A percentile compares a stretch with the other conserved stretches of the same genome.
phyloP scores from a whole-genome alignment of 2,329 filamentous ascomycete genomes.

The Westerdykella aurantiaca region DNA sequence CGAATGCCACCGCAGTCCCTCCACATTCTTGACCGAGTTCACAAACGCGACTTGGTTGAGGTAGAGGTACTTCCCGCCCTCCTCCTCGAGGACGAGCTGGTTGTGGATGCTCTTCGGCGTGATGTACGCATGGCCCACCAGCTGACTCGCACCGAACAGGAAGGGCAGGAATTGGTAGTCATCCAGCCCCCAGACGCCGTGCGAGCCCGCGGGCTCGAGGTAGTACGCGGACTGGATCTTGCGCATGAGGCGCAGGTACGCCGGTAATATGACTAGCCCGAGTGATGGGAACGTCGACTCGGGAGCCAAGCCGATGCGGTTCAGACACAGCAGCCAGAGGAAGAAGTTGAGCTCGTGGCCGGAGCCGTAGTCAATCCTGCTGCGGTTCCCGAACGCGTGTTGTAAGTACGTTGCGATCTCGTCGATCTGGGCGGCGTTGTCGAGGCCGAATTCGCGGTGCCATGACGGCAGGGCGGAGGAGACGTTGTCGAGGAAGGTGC shows the following conservation, averaged over 20 bases:
- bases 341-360: conserved; percentile 97
- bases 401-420: conserved; percentile 77
- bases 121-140: conserved; percentile 61
- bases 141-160: conserved; percentile 45
- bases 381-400: conserved; percentile 78
- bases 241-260: conserved; percentile 83
- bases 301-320: conserved; percentile 65
- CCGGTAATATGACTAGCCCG: conserved; percentile 70
- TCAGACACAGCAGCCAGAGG: conserved; percentile 92
- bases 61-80: conserved; percentile 76
- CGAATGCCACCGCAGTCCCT: conserved; percentile 90
- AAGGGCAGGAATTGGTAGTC: conserved; percentile 52
- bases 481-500: conserved; percentile 68
- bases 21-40: conserved; percentile 92
- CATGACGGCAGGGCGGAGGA: conserved; percentile 47
- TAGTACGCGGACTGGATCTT: conserved; percentile 88
- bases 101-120: conserved; percentile 68
- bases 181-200: conserved; percentile 50
- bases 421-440: conserved; percentile 49
- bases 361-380: conserved; percentile 85
- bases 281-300: conserved; percentile 64
- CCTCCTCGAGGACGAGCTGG: conserved; percentile 79
- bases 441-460: conserved; percentile 58
- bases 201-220: conserved; percentile 66
- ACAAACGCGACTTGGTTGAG: conserved; percentile 90